Conservation (phyloP, 306 rosid species). For the Acacia confusa region DNA sequence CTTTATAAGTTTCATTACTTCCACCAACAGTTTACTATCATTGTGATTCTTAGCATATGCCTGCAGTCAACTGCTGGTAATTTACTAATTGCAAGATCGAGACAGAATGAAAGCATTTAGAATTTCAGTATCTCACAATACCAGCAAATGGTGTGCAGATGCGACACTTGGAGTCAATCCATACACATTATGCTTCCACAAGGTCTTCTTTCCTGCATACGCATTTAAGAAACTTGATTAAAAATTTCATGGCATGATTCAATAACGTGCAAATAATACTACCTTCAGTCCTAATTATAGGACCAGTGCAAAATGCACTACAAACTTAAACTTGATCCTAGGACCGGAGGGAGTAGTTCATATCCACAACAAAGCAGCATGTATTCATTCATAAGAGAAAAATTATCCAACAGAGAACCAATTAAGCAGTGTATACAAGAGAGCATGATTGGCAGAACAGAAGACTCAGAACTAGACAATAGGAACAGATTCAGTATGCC, state of each 20-base stretch:
- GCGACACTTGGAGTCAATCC: slow-evolving; percentile 74
- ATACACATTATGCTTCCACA: slow-evolving; percentile 84
- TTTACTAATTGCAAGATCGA: slow-evolving; percentile 27
- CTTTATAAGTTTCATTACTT: slow-evolving; percentile 72
- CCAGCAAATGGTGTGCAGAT: slow-evolving; percentile 88
- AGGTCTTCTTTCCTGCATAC: slow-evolving; percentile 72
- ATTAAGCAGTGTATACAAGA: neutral
- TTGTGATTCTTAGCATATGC: slow-evolving; percentile 63
- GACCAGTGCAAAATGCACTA: no score
- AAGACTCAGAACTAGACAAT: neutral
- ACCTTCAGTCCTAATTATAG: no score
- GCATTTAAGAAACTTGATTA: slow-evolving; percentile 22
- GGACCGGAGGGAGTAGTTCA: no score
- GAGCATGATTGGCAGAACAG: neutral
- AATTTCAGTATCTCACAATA: slow-evolving; percentile 37
- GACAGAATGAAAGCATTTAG: slow-evolving; percentile 18
- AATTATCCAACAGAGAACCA: neutral
- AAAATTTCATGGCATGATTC: slow-evolving; percentile 8
- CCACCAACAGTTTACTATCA: slow-evolving; percentile 68
- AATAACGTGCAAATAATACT: neutral
- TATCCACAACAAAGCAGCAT: neutral
- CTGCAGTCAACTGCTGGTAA: slow-evolving; percentile 46
- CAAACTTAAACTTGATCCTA: no score
- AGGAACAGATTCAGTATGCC: slow-evolving; percentile 7
- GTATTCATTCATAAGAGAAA: neutral